These are phyloP conservation scores for Backusella westeae DNA, from an alignment of 192 early-diverging fungal species.

Conservation along the genomic window DNA sequence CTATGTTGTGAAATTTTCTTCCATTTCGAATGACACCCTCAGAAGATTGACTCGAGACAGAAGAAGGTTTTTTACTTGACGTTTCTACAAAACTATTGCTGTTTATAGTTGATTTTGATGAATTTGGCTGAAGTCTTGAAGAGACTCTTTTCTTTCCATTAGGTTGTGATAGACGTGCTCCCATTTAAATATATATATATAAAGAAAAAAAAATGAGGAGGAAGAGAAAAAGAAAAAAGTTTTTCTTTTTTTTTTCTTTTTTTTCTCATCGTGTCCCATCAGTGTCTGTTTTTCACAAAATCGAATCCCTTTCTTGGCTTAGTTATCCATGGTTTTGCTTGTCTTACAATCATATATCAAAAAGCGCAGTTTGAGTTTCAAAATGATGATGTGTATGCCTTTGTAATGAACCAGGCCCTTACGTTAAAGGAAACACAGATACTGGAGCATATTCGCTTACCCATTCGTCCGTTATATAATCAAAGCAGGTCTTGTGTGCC, in stretches of 20 bases:
- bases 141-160: background rate
- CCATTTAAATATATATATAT: background rate
- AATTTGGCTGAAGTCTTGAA: background rate
- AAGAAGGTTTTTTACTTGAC: background rate
- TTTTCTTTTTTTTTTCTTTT: background rate
- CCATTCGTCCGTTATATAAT: too few species aligned
- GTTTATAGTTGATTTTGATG: background rate
- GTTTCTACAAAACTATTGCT: background rate
- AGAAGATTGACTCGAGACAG: background rate
- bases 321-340: background rate
- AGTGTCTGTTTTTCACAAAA: background rate
- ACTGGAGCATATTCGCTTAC: too few species aligned
- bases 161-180: background rate
- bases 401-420: background rate
- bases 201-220: background rate
- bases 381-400: background rate
- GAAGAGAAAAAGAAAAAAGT: background rate
- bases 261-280: background rate
- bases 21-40: slow-evolving; percentile 12
- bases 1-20: slow-evolving; percentile 26
- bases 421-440: background rate
- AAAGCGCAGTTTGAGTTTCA: background rate
- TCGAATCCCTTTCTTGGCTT: background rate
- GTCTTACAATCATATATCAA: background rate
- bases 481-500: too few species aligned